Base-by-base conservation (phyloP, 2,329 filamentous ascomycete genomes). In the Bipolaris gigantea region DNA sequence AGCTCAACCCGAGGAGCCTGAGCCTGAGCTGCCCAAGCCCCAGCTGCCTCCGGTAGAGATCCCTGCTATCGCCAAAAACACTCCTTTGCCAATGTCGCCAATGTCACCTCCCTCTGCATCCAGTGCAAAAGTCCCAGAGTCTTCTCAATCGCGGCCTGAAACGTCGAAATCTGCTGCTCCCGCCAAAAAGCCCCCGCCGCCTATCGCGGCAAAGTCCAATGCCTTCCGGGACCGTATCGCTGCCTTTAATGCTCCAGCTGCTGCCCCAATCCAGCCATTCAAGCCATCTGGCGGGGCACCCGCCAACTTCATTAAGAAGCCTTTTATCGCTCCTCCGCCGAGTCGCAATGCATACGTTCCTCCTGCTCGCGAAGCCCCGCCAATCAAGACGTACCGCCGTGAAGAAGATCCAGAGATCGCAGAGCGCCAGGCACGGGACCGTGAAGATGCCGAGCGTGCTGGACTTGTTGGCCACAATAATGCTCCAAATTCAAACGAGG, bases 171-270 rank as follows among this genome's bases (percentile, higher is more conserved):
- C 62, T 9, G 70, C 77, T 43, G 64, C 67, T 46, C 48, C 52
- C 2, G 63, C 69, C 21, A 80, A 79, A 51, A 85, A 84, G 55
- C 81, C 86, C 19, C 87, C 89, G 35, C 88, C 90, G 11, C 82
- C 84, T 16, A 79, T 85, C 11, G 81, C 81, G 11, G 90, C 91
- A 64, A 96, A 96, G 73, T 90, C 92, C 25, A 89, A 84, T 68
- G 91, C 94, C 2, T 97, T 99, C 79, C 92, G 85, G 71, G 94
- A 97, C 76, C 89, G 94, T 59, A 96, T 99, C 71, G 94, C 94
- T 32, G 93, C 94, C 40, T 99, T 99, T 79, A 99, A 99, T 76
- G 94, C 93, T 73, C 81, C 90, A 40, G 85, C 89, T 34, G 91
- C 92, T 5, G 86, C 92, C 2, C 94, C 94, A 8, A 80, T 94